A percentile compares a stretch with the other conserved stretches of the same genome.
Evolutionary conservation across 441 rosid genomes (phyloP).

Genomic region (Populus hybrid): DNA sequence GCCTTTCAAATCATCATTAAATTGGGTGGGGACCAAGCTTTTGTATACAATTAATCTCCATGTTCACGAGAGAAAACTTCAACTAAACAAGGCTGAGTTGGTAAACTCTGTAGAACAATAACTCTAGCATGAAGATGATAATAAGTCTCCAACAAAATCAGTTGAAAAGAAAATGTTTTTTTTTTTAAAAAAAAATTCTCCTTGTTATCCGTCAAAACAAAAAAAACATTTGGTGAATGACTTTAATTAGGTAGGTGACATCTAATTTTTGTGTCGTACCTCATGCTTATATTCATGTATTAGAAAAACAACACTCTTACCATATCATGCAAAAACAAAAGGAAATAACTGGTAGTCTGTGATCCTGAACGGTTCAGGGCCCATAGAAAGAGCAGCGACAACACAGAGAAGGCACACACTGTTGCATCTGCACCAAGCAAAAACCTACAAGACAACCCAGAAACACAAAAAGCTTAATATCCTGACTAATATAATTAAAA

Average conservation of each 20-base stretch:
- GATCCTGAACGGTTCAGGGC: conserved; percentile 22
- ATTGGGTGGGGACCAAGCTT: neutral
- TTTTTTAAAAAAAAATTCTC: no score
- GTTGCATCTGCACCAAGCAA: conserved; percentile 39
- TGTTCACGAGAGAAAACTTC: neutral
- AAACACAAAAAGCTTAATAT: neutral
- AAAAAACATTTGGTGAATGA: neutral
- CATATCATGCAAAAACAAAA: conserved; percentile 46
- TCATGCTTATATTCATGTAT: neutral
- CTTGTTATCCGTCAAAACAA: neutral
- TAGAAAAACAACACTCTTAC: conserved; percentile 25
- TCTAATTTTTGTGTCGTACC: neutral
- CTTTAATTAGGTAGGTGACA: neutral
- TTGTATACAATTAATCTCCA: neutral
- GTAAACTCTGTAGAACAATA: neutral
- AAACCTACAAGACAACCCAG: conserved; percentile 35
- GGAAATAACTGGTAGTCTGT: conserved; percentile 22
- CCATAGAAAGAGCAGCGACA: conserved; percentile 38
- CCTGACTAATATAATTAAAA: neutral
- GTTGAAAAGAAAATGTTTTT: neutral
- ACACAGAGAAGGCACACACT: conserved; percentile 33
- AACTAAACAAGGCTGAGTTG: neutral
- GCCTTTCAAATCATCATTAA: no score
- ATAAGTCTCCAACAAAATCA: neutral
- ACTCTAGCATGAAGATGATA: neutral